Percentiles rank a stretch among this genome's conserved stretches.
Evolutionary conservation across 2,329 filamentous ascomycete species (phyloP).

Genomic region (Sarocladium oryzae): DNA sequence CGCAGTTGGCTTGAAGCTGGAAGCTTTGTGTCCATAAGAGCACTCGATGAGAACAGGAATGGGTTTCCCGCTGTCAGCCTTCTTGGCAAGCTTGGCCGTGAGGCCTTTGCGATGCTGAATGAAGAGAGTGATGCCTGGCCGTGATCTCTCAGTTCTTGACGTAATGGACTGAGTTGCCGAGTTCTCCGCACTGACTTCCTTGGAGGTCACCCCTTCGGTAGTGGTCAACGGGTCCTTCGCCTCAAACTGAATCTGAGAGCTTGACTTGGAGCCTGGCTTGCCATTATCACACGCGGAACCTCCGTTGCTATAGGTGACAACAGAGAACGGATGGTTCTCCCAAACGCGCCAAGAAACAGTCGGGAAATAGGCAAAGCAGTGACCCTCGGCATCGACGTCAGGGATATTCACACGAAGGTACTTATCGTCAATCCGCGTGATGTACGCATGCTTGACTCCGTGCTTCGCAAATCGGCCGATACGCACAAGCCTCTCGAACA

Average conservation of each 20-base stretch:
- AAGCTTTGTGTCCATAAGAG: slow-evolving; percentile 12
- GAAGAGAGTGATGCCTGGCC: slow-evolving; percentile 14
- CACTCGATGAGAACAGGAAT: slow-evolving; percentile 16
- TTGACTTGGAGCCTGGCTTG: background rate
- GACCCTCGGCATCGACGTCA: slow-evolving; percentile 15
- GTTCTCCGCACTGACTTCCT: background rate
- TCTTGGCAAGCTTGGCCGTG: slow-evolving; percentile 11
- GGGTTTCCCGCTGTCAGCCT: background rate
- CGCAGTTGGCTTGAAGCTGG: slow-evolving; percentile 5
- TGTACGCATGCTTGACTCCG: slow-evolving; percentile 16
- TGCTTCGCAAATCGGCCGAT: slow-evolving; percentile 12
- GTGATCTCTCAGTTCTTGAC: background rate
- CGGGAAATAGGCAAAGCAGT: slow-evolving; percentile 24
- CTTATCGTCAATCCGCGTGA: slow-evolving; percentile 19
- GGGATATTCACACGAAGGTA: slow-evolving; percentile 21
- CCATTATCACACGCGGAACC: background rate
- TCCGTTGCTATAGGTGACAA: slow-evolving; percentile 11
- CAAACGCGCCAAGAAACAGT: slow-evolving; percentile 20
- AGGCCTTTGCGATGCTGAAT: slow-evolving; percentile 14
- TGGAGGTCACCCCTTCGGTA: background rate
- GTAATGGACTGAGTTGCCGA: background rate
- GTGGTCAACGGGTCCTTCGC: background rate
- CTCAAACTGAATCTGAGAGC: background rate
- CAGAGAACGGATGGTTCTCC: slow-evolving; percentile 27
- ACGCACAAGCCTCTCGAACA: slow-evolving; percentile 18